Percentiles rank a stretch among this genome's conserved stretches.
Conservation (phyloP, 2,329 filamentous ascomycete species). For the Talaromyces verruculosus region DNA sequence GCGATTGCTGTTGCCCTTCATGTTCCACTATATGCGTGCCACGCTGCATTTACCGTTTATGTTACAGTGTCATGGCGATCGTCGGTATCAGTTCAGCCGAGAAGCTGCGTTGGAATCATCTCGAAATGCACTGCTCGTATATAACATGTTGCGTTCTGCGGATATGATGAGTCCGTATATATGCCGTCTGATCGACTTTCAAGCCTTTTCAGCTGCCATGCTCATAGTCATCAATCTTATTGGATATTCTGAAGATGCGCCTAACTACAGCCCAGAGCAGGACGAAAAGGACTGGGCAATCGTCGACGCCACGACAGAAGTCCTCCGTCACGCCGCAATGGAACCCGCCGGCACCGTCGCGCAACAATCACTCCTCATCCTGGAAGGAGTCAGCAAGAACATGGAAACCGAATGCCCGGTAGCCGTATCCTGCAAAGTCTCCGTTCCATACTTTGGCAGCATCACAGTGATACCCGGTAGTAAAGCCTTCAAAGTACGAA, state of each 20-base stretch:
- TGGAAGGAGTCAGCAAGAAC: constrained; percentile 39
- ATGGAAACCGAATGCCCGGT: background rate
- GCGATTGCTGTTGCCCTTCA: constrained; percentile 41
- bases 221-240: constrained; percentile 47
- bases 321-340: constrained; percentile 35
- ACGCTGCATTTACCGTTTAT: constrained; percentile 52
- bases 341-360: constrained; percentile 45
- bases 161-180: constrained; percentile 36
- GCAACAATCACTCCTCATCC: constrained; percentile 43
- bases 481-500: constrained; percentile 22
- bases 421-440: constrained; percentile 38
- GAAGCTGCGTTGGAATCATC: constrained; percentile 43
- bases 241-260: constrained; percentile 32
- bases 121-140: constrained; percentile 43
- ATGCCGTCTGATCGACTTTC: constrained; percentile 52
- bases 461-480: constrained; percentile 39
- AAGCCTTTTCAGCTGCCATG: constrained; percentile 49
- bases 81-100: constrained; percentile 42
- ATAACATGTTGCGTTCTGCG: constrained; percentile 35
- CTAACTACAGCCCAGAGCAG: constrained; percentile 30
- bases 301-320: constrained; percentile 34
- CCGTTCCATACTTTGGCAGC: constrained; percentile 50
- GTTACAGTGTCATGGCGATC: constrained; percentile 40
- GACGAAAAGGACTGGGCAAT: constrained; percentile 40
- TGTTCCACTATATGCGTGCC: constrained; percentile 41